A percentile compares a stretch with the other conserved stretches of the same genome.
Evolutionary conservation across 371 early-diverging fungal genomes (phyloP).

Genomic region (Mortierella sp.): DNA sequence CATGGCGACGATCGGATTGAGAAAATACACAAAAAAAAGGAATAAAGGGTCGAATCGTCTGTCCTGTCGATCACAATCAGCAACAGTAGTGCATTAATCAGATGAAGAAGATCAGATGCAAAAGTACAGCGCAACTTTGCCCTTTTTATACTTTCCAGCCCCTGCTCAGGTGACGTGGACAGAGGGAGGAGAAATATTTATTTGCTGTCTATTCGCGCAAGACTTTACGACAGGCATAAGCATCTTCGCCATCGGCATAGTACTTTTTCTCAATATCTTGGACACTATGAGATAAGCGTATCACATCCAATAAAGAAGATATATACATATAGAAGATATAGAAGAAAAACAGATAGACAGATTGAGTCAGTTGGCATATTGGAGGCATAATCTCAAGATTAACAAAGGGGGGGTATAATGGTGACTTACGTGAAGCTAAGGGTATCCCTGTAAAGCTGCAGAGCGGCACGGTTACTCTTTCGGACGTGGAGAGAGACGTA

Average conservation of each 20-base stretch:
- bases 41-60: slow-evolving; percentile 9
- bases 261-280: slow-evolving; percentile 94
- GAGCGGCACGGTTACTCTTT: slow-evolving; percentile 94
- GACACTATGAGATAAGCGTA: slow-evolving; percentile 64
- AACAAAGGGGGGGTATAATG: background rate
- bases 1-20: slow-evolving; percentile 27
- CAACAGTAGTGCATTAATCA: slow-evolving; percentile 3
- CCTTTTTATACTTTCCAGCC: background rate
- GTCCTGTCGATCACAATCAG: slow-evolving; percentile 12
- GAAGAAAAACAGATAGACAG: no score
- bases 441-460: slow-evolving; percentile 92
- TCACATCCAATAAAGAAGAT: background rate
- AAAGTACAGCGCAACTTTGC: background rate
- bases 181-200: no score
- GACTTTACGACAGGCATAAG: slow-evolving; percentile 80
- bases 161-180: background rate
- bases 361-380: no score
- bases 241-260: slow-evolving; percentile 98
- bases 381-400: no score
- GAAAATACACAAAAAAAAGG: background rate
- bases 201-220: slow-evolving; percentile 6
- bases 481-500: slow-evolving; percentile 96
- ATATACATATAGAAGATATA: no score
- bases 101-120: slow-evolving; percentile 12
- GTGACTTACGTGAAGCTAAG: slow-evolving; percentile 85